These are phyloP conservation scores for Tricholoma furcatifolium DNA, from an alignment of 768 basidiomycete genomes.

Conservation along the genomic window DNA sequence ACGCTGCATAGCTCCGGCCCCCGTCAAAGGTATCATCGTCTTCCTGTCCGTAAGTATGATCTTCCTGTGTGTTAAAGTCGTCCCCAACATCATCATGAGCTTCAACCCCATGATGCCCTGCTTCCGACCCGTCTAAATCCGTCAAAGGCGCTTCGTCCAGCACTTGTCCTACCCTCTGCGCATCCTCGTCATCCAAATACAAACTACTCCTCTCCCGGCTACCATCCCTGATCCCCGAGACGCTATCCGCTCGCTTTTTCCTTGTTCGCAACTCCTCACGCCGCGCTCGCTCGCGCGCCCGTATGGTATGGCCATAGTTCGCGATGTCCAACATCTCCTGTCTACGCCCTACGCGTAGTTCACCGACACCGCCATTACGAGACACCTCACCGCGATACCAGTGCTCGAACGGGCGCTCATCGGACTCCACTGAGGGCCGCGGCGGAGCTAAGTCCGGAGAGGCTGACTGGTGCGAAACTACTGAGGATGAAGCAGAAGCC, in stretches of 20 bases:
- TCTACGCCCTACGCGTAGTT: conserved; percentile 68
- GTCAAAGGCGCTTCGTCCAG: conserved; percentile 76
- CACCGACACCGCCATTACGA: conserved; percentile 87
- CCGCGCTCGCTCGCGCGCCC: conserved; percentile 21
- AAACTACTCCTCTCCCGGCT: conserved; percentile 64
- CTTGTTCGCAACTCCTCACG: conserved; percentile 25
- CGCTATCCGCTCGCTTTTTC: conserved; percentile 67
- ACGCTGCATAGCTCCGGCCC: conserved; percentile 14
- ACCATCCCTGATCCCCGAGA: conserved; percentile 41
- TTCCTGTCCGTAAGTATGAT: conserved; percentile 7
- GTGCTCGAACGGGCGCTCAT: conserved; percentile 83
- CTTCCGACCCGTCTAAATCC: conserved; percentile 62
- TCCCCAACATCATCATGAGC: conserved; percentile 18
- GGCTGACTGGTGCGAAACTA: conserved; percentile 30
- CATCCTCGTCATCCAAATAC: conserved; percentile 62
- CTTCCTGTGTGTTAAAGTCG: conserved; percentile 23
- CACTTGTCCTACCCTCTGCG: conserved; percentile 49
- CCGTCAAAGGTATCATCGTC: conserved; percentile 12
- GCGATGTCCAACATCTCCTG: conserved; percentile 89
- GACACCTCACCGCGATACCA: conserved; percentile 90
- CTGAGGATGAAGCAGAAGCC: conserved; percentile 45
- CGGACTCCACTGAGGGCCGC: conserved; percentile 69
- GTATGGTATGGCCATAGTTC: conserved; percentile 71
- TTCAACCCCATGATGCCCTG: conserved; percentile 24
- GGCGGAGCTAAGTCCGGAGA: conserved; percentile 37